These are phyloP conservation scores for Terfezia boudieri DNA, from an alignment of 495 filamentous ascomycete genomes.

Conservation along the genomic window DNA sequence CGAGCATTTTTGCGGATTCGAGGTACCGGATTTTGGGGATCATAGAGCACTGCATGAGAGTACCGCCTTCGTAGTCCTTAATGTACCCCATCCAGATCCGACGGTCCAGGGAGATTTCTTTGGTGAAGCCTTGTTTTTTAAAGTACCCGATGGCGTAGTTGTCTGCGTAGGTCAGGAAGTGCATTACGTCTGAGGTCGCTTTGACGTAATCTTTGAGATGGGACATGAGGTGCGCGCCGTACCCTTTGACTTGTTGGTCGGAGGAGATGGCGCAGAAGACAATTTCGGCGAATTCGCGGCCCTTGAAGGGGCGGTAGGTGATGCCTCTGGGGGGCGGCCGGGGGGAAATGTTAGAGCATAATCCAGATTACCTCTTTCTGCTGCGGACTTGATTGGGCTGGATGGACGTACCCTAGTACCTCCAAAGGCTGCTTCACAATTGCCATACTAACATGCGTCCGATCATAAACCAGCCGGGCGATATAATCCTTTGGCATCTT, in stretches of 20 bases:
- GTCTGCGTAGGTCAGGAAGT: slow-evolving; percentile 95
- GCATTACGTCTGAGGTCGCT: slow-evolving; percentile 88
- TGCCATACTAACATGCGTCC: slow-evolving; percentile 85
- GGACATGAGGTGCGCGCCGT: slow-evolving; percentile 93
- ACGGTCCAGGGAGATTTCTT: slow-evolving; percentile 83
- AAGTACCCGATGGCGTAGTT: slow-evolving; percentile 99
- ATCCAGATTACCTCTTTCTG: neutral
- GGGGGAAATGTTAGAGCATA: neutral
- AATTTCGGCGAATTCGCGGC: slow-evolving; percentile 86
- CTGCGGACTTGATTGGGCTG: too few relatives aligned
- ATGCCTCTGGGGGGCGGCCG: slow-evolving; percentile 33
- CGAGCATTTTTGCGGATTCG: slow-evolving; percentile 77
- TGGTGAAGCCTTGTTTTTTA: slow-evolving; percentile 97
- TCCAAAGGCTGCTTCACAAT: slow-evolving; percentile 93
- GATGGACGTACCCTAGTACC: slow-evolving; percentile 39
- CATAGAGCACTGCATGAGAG: slow-evolving; percentile 99
- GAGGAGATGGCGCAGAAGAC: slow-evolving; percentile 97
- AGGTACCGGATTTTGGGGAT: slow-evolving; percentile 85
- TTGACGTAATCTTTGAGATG: slow-evolving; percentile 98
- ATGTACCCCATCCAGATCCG: slow-evolving; percentile 98
- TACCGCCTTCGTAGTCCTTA: slow-evolving; percentile 97
- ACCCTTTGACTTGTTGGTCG: slow-evolving; percentile 96
- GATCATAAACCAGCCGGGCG: slow-evolving; percentile 85
- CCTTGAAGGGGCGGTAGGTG: slow-evolving; percentile 88
- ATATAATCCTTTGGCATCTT: slow-evolving; percentile 99